Percentiles rank a stretch among this genome's conserved stretches.
Conservation (phyloP, 2,329 filamentous ascomycete species). For the Alternaria sp. region DNA sequence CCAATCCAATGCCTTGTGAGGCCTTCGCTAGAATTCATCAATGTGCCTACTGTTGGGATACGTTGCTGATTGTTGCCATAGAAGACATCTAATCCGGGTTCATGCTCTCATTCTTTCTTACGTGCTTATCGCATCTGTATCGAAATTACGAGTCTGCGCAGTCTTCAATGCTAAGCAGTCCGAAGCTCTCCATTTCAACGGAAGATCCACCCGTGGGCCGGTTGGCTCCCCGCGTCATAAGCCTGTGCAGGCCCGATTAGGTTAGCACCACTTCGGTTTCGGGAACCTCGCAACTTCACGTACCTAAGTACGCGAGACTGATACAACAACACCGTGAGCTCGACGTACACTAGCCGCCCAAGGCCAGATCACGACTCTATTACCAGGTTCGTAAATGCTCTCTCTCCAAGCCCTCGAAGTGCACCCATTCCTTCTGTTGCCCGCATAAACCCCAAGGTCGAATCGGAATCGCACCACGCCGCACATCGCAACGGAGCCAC, state of each 20-base stretch:
- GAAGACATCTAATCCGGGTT: not conserved
- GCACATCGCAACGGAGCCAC: constrained; percentile 12
- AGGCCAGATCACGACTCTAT: not conserved
- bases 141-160: not conserved
- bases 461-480: constrained; percentile 16
- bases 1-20: not conserved
- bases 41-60: not conserved
- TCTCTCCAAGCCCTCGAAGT: constrained; percentile 52
- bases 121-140: not conserved
- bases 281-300: constrained; percentile 23
- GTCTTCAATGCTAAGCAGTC: not conserved
- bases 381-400: constrained; percentile 19
- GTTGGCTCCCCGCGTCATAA: constrained; percentile 14
- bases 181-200: not conserved
- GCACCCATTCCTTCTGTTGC: constrained; percentile 46
- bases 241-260: constrained; percentile 6
- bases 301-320: constrained; percentile 26
- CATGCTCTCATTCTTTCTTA: not conserved
- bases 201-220: constrained; percentile 8
- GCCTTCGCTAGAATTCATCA: not conserved
- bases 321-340: constrained; percentile 10
- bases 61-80: not conserved
- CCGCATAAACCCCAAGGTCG: constrained; percentile 28
- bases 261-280: constrained; percentile 19
- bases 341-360: constrained; percentile 4